These are phyloP conservation scores for Yarrowia divulgata DNA, from an alignment of 805 yeast species.

Conservation along the genomic window DNA sequence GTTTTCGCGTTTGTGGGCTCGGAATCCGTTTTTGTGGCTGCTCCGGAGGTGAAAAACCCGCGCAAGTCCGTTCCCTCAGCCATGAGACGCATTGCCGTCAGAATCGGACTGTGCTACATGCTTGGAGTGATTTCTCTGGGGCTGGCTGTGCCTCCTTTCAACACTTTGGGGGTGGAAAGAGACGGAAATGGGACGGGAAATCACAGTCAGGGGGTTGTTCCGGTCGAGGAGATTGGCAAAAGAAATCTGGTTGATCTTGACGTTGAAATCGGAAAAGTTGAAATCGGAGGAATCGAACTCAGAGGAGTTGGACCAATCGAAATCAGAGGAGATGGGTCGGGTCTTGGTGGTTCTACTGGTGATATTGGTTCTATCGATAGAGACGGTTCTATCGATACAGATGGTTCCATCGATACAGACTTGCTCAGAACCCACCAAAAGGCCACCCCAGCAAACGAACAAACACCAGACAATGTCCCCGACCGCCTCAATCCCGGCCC, in stretches of 20 bases:
- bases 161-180: slow-evolving; percentile 1
- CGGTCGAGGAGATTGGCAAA: not conserved
- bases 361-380: too few species aligned
- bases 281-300: too few species aligned
- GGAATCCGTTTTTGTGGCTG: slow-evolving; percentile 82
- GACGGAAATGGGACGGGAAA: not conserved
- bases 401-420: too few species aligned
- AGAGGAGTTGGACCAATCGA: too few species aligned
- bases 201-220: not conserved
- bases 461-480: not conserved
- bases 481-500: not conserved
- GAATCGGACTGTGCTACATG: slow-evolving; percentile 70
- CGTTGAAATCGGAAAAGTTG: too few species aligned
- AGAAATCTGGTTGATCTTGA: not conserved
- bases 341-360: too few species aligned
- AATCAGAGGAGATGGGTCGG: too few species aligned
- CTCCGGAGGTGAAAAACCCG: slow-evolving; percentile 86
- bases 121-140: slow-evolving; percentile 73
- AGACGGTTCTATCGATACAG: too few species aligned
- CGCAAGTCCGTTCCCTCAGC: slow-evolving; percentile 78
- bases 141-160: slow-evolving; percentile 69
- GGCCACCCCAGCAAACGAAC: not conserved
- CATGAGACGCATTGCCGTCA: slow-evolving; percentile 74
- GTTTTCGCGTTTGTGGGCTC: slow-evolving; percentile 83
- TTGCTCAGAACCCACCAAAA: too few species aligned